Conservation (phyloP, 2,329 filamentous ascomycete genomes). For the Aspergillus tanneri region DNA sequence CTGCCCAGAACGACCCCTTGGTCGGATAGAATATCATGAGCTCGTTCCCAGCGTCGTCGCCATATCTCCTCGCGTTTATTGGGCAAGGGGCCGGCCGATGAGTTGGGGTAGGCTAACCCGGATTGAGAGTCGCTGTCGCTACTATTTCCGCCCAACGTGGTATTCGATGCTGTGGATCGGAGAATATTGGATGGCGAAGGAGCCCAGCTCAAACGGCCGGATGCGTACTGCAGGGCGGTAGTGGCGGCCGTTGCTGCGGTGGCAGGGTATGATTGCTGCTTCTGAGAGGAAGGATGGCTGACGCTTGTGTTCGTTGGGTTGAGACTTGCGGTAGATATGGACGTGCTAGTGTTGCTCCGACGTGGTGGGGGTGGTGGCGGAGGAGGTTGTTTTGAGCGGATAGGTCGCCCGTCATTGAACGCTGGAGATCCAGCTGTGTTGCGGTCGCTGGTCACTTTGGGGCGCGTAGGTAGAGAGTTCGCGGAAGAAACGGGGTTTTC, state of each 20-base stretch:
- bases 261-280: conserved; percentile 28
- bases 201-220: conserved; percentile 27
- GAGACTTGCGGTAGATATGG: conserved; percentile 17
- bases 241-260: conserved; percentile 15
- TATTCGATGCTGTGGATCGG: conserved; percentile 25
- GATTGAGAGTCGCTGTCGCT: conserved; percentile 20
- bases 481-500: too few relatives aligned
- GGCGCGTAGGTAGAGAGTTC: conserved; percentile 27
- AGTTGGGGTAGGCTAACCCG: conserved; percentile 6
- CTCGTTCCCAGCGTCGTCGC: conserved; percentile 49
- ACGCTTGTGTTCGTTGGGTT: conserved; percentile 15
- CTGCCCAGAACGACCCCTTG: conserved; percentile 45
- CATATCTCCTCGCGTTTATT: conserved; percentile 52
- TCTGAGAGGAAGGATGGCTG: conserved; percentile 20
- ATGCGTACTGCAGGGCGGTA: conserved; percentile 34
- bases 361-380: conserved; percentile 34
- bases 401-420: background rate
- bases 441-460: conserved; percentile 14
- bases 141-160: conserved; percentile 20
- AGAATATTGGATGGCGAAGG: conserved; percentile 19
- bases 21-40: conserved; percentile 43
- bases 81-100: conserved; percentile 31
- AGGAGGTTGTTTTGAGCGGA: conserved; percentile 28
- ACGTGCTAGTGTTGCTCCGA: conserved; percentile 30
- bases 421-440: conserved; percentile 8